phyloP scores from a whole-genome alignment of 1,139 yeast genomes.

The Geotrichum aggregatum region DNA sequence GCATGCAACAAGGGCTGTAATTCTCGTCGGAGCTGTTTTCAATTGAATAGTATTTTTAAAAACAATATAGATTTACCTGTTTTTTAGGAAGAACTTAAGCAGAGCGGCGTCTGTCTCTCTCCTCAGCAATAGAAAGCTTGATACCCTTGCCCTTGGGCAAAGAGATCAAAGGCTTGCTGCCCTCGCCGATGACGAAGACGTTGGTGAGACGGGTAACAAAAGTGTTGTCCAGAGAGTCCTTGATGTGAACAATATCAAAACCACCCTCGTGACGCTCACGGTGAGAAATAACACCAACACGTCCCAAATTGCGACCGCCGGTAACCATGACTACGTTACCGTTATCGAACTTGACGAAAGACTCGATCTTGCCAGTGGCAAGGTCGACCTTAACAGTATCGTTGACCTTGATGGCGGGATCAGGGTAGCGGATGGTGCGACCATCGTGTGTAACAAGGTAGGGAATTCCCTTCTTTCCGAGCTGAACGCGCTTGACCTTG shows the following conservation, averaged over 20 bases:
- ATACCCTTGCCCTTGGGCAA: constrained; percentile 99
- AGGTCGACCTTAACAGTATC: constrained; percentile 96
- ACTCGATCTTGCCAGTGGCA: constrained; percentile 90
- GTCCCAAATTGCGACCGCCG: constrained; percentile 99
- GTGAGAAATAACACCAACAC: constrained; percentile 97
- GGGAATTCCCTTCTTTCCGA: constrained; percentile 97
- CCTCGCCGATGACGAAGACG: constrained; percentile 98
- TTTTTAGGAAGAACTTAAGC: constrained; percentile 12
- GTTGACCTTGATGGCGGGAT: constrained; percentile 91
- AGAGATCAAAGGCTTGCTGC: constrained; percentile 94
- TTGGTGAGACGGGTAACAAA: constrained; percentile 96
- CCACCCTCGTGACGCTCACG: constrained; percentile 99
- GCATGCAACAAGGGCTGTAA: too few relatives aligned
- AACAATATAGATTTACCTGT: constrained; percentile 7
- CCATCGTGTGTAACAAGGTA: constrained; percentile 99
- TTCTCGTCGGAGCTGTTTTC: neutral
- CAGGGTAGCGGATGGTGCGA: constrained; percentile 99
- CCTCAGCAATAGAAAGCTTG: constrained; percentile 95
- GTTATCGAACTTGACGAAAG: constrained; percentile 88
- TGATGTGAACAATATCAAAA: constrained; percentile 97
- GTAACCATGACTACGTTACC: constrained; percentile 97
- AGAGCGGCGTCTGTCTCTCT: constrained; percentile 85
- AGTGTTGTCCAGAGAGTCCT: constrained; percentile 94
- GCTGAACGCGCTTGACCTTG: constrained; percentile 95
- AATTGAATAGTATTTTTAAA: constrained; percentile 1